Evolutionary conservation across 1,284 basidiomycete genomes (phyloP).

Genomic region (Chalciporus sp.): DNA sequence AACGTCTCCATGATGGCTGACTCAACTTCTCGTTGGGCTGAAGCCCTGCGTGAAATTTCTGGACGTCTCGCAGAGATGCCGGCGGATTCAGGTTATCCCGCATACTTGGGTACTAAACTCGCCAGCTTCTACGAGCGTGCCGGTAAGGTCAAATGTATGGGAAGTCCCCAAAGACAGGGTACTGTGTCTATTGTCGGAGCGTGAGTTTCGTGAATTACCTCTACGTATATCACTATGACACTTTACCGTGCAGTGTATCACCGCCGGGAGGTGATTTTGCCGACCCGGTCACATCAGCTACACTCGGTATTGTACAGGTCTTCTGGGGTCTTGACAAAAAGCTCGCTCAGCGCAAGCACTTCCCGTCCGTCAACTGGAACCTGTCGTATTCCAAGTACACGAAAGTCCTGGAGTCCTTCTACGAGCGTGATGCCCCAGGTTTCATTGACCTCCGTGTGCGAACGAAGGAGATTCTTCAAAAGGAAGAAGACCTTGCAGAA

Average conservation of each 20-base stretch:
- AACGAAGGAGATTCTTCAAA: conserved; percentile 96
- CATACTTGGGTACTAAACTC: conserved; percentile 94
- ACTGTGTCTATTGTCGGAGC: conserved; percentile 99
- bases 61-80: conserved; percentile 99
- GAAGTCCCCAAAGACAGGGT: conserved; percentile 86
- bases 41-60: conserved; percentile 98
- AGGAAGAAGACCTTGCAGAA: conserved; percentile 98
- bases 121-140: conserved; percentile 99
- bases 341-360: conserved; percentile 96
- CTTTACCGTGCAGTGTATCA: conserved; percentile 70
- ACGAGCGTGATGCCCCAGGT: conserved; percentile 88
- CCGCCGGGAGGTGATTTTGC: conserved; percentile 99
- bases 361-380: conserved; percentile 99
- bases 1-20: conserved; percentile 99
- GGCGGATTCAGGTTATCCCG: conserved; percentile 98
- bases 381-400: conserved; percentile 99
- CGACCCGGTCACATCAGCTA: conserved; percentile 97
- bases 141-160: conserved; percentile 94
- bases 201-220: conserved; percentile 53
- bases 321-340: conserved; percentile 98
- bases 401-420: conserved; percentile 92
- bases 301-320: conserved; percentile 98
- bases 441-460: conserved; percentile 92
- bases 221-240: conserved; percentile 8
- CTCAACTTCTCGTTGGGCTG: conserved; percentile 99